Base-by-base conservation (phyloP, 768 basidiomycete genomes). In the Suillus subluteus region DNA sequence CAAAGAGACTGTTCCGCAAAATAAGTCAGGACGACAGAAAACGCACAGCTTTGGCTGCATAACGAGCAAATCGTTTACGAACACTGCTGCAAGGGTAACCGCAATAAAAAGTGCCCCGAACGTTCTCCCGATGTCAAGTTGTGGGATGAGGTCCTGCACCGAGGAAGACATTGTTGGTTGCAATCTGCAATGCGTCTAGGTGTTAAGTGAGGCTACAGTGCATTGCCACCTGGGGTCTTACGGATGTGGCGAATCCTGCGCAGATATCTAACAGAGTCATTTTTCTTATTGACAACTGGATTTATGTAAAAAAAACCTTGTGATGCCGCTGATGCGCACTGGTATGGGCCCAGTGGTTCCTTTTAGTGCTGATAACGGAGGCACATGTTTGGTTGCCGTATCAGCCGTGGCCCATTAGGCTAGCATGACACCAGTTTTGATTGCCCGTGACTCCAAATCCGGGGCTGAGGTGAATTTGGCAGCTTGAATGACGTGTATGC, bases 91-190 rank as follows among this genome's bases (percentile, higher is more conserved):
- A 26, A 58, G 4, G n/a, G 15, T 16, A 23, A 26, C 38, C 13
- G 37, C 58, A 58, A 58, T 58, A 23, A 58, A 58, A 40, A 58
- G 58, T 6, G 58, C 58, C 23, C 58, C 58, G 15, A 58, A 40
- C 23, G 37, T 58, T 4, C 16, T 40, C 38, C 15, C 58, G 7
- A 58, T 12, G 58, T 58, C 8, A 16, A 58, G 7, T 13, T 26
- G 58, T 16, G 23, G 15, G 3, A 23, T 38, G 37, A 23, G 38
- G 37, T 58, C 58, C 8, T 58, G 38, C 15, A 15, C 9, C 4
- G 58, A 40, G n/a, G 58, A 54, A 54, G 52, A 40, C 58, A 58
- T 58, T 58, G 23, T 40, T 40, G 38, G 13, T 4, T 58, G 38
- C 11, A 26, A 50, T 23, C 23, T 13, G 23, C 23, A 23, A 15